Percentiles rank a stretch among this genome's conserved stretches.
phyloP scores from a whole-genome alignment of 192 early-diverging fungal genomes.

The Coemansia sp. region DNA sequence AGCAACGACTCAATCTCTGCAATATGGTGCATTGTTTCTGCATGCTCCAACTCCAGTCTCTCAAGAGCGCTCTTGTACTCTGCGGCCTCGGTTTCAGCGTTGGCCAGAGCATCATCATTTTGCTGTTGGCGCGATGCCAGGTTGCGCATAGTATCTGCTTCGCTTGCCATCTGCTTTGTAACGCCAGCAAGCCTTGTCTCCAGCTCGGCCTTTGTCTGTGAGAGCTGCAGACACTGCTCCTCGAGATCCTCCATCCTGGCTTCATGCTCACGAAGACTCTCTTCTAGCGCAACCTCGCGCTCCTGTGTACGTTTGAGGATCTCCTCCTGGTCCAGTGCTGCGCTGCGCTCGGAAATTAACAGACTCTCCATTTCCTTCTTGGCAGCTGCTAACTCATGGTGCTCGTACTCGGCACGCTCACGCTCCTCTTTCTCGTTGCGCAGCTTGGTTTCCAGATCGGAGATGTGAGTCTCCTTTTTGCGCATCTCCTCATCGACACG shows the following conservation, averaged over 20 bases:
- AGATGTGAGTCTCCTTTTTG: conserved; percentile 68
- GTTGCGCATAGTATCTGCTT: conserved; percentile 56
- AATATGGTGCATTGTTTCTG: conserved; percentile 22
- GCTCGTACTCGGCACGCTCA: conserved; percentile 58
- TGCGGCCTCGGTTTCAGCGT: conserved; percentile 59
- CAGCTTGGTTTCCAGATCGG: conserved; percentile 71
- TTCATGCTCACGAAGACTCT: conserved; percentile 62
- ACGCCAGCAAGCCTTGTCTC: conserved; percentile 65
- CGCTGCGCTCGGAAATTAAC: conserved; percentile 71
- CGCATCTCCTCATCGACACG: conserved; percentile 80
- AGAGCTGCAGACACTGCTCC: conserved; percentile 60
- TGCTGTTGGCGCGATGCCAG: conserved; percentile 61
- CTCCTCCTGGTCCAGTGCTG: conserved; percentile 80
- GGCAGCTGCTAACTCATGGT: conserved; percentile 65
- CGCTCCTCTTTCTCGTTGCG: conserved; percentile 63
- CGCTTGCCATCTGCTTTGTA: conserved; percentile 63
- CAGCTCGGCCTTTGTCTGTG: conserved; percentile 48
- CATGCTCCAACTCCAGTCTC: conserved; percentile 27
- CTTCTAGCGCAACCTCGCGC: conserved; percentile 66
- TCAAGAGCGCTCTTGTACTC: conserved; percentile 40
- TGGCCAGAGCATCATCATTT: conserved; percentile 60
- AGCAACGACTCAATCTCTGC: conserved; percentile 29
- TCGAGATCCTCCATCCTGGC: conserved; percentile 68
- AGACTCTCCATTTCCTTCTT: conserved; percentile 69
- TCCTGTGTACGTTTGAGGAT: conserved; percentile 81